Evolutionary conservation across 148 eudicot species (phyloP).

Genomic region (Rhododendron williamsianum): DNA sequence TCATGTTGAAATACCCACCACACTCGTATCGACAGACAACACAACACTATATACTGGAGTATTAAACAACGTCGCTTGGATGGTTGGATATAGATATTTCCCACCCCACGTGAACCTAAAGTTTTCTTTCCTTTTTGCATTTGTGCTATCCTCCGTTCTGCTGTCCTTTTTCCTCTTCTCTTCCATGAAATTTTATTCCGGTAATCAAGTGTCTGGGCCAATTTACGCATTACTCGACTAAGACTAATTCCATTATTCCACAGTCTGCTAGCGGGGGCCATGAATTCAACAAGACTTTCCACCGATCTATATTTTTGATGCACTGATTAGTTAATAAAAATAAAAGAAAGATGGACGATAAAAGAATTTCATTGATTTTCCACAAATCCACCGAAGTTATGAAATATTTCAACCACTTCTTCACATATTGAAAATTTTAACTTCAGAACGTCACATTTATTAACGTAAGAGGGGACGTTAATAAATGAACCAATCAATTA

Average conservation of each 20-base stretch:
- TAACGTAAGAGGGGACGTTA: background rate
- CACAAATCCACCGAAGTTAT: background rate
- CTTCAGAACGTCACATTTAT: background rate
- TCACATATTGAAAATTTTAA: background rate
- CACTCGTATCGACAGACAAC: background rate
- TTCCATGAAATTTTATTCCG: background rate
- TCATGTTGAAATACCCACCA: background rate
- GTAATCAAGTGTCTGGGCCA: background rate
- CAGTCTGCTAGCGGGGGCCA: background rate
- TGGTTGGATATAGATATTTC: conserved; percentile 7
- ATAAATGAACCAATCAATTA: background rate
- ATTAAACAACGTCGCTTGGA: background rate
- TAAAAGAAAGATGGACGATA: background rate
- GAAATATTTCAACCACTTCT: background rate
- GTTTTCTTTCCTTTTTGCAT: background rate
- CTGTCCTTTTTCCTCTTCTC: background rate
- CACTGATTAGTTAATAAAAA: background rate
- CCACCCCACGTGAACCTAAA: conserved; percentile 8
- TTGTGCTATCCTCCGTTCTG: background rate
- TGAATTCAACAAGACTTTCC: background rate
- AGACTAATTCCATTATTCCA: too few relatives aligned
- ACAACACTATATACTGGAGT: background rate
- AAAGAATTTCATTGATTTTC: background rate
- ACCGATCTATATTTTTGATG: background rate
- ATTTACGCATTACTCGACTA: background rate